Percentiles rank a stretch among this genome's conserved stretches.
These are phyloP conservation scores for Lumnitzera littorea DNA, from an alignment of 345 rosid species.

Conservation along the genomic window DNA sequence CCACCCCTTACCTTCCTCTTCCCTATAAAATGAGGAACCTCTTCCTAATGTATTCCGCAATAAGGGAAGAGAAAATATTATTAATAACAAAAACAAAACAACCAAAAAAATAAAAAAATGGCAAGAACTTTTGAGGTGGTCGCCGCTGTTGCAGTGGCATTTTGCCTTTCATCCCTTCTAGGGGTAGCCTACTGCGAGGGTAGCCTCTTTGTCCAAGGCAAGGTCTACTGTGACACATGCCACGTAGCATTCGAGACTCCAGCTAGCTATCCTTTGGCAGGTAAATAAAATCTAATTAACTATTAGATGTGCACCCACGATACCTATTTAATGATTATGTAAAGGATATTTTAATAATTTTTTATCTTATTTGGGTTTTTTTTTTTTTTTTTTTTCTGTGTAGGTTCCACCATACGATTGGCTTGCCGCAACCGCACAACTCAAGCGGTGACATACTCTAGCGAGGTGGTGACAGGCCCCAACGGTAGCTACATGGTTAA, in stretches of 20 bases:
- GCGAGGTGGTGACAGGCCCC: slow-evolving; percentile 5
- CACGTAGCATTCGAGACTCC: slow-evolving; percentile 7
- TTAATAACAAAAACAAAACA: background rate
- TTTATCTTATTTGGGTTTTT: too few relatives aligned
- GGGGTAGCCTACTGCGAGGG: background rate
- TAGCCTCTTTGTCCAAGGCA: slow-evolving; percentile 1
- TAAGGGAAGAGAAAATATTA: background rate
- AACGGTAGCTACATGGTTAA: slow-evolving; percentile 2
- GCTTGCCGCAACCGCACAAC: slow-evolving; percentile 14
- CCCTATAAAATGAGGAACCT: background rate
- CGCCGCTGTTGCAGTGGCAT: slow-evolving; percentile 8
- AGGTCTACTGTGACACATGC: slow-evolving; percentile 9
- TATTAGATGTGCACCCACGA: too few relatives aligned
- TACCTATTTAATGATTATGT: too few relatives aligned
- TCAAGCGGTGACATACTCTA: background rate
- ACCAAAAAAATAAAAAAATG: background rate
- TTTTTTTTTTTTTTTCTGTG: too few relatives aligned
- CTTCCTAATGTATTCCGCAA: background rate
- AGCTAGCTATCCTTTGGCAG: slow-evolving; percentile 5
- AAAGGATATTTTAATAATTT: too few relatives aligned
- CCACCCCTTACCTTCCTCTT: background rate
- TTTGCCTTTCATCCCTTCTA: slow-evolving; percentile 5
- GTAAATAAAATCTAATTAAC: background rate
- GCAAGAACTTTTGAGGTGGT: slow-evolving; percentile 1
- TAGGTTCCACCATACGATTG: slow-evolving; percentile 11